phyloP scores from a whole-genome alignment of 306 rosid species.

The Rubus idaeus region DNA sequence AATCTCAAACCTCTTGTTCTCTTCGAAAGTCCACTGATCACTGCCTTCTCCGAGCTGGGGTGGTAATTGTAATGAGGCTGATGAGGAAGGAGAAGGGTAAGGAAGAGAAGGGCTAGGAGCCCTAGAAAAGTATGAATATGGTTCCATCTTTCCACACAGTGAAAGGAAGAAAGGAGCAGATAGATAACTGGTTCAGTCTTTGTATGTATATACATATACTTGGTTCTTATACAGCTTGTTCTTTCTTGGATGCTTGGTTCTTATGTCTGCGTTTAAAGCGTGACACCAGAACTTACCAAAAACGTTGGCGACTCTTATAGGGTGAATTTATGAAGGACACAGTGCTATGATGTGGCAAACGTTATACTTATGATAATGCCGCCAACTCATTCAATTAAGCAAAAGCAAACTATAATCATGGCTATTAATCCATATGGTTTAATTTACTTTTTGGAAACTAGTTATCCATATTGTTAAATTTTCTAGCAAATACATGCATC shows the following conservation, averaged over 20 bases:
- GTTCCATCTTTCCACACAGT: background rate
- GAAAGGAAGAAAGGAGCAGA: background rate
- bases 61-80: background rate
- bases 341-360: background rate
- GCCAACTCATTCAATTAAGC: background rate
- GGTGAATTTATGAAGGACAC: background rate
- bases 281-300: background rate
- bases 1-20: slow-evolving; percentile 9
- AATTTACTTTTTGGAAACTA: background rate
- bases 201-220: background rate
- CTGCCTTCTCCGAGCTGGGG: background rate
- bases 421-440: background rate
- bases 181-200: background rate
- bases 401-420: no score
- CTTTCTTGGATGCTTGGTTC: background rate
- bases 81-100: background rate
- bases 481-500: no score
- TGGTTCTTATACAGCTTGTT: background rate
- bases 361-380: background rate
- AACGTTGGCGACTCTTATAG: background rate
- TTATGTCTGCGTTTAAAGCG: background rate
- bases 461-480: background rate
- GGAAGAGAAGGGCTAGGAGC: background rate
- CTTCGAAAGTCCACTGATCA: slow-evolving; percentile 13
- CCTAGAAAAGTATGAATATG: background rate